phyloP scores from a whole-genome alignment of 495 filamentous ascomycete genomes.

The Schizothecium vesticola region DNA sequence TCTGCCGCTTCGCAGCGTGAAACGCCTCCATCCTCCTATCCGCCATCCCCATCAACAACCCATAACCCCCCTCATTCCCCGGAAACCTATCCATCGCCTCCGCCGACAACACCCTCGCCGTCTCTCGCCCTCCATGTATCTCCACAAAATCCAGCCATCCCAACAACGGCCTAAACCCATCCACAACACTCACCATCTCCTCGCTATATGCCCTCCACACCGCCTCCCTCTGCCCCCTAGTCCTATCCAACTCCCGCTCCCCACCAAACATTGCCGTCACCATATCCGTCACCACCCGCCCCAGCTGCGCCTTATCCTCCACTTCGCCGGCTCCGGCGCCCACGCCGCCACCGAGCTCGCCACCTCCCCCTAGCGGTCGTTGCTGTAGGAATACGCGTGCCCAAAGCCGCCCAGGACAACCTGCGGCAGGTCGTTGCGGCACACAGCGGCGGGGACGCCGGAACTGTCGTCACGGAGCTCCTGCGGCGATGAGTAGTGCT shows the following conservation, averaged over 20 bases:
- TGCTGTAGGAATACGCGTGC: neutral
- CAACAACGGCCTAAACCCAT: neutral
- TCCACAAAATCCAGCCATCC: neutral
- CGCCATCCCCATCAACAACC: neutral
- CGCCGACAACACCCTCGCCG: too few species aligned
- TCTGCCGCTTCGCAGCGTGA: neutral
- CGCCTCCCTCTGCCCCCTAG: neutral
- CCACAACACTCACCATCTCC: neutral
- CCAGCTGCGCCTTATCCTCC: neutral
- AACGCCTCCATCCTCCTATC: neutral
- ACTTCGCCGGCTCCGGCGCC: neutral
- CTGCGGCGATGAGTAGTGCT: slow-evolving; percentile 15
- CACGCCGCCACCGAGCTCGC: neutral
- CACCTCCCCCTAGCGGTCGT: neutral
- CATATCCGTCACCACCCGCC: neutral
- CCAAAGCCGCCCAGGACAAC: slow-evolving; percentile 2
- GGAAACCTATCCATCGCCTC: neutral
- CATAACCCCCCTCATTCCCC: neutral
- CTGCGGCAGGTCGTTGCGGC: slow-evolving; percentile 6
- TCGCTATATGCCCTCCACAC: neutral
- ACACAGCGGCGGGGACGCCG: neutral
- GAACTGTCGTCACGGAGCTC: slow-evolving; percentile 4
- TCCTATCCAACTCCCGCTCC: too few species aligned
- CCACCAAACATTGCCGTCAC: too few species aligned
- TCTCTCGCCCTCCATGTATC: neutral